These are phyloP conservation scores for Leonotis leonurus DNA, from an alignment of 257 asterid species.

Conservation along the genomic window DNA sequence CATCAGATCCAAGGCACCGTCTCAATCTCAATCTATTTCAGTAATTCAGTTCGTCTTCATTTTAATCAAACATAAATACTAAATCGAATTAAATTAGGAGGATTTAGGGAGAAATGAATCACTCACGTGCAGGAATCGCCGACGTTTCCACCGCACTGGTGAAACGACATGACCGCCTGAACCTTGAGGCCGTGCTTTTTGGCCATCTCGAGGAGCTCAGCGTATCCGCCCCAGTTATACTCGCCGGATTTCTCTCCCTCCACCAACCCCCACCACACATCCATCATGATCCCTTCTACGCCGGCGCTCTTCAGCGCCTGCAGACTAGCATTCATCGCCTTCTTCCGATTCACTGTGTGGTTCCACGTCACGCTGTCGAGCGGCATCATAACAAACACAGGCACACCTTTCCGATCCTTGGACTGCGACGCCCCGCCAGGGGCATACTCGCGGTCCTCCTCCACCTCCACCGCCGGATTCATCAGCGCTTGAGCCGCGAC, in stretches of 20 bases:
- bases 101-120: background rate
- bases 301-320: constrained; percentile 96
- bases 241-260: constrained; percentile 73
- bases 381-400: constrained; percentile 98
- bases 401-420: constrained; percentile 53
- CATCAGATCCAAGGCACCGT: constrained; percentile 8
- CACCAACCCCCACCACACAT: constrained; percentile 97
- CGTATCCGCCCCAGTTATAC: constrained; percentile 88
- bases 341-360: constrained; percentile 75
- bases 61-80: background rate
- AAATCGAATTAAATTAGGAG: background rate
- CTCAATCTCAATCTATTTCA: background rate
- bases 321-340: constrained; percentile 94
- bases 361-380: constrained; percentile 85
- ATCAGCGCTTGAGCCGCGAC: constrained; percentile 79
- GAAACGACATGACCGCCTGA: constrained; percentile 98
- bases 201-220: constrained; percentile 87
- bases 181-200: constrained; percentile 84
- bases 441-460: constrained; percentile 19
- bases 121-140: constrained; percentile 95
- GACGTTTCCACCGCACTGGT: constrained; percentile 96
- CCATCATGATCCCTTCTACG: constrained; percentile 97
- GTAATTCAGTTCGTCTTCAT: background rate
- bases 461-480: constrained; percentile 20
- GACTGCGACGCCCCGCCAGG: constrained; percentile 13